Base-by-base conservation (phyloP, 345 rosid genomes). In the Populus davidiana region DNA sequence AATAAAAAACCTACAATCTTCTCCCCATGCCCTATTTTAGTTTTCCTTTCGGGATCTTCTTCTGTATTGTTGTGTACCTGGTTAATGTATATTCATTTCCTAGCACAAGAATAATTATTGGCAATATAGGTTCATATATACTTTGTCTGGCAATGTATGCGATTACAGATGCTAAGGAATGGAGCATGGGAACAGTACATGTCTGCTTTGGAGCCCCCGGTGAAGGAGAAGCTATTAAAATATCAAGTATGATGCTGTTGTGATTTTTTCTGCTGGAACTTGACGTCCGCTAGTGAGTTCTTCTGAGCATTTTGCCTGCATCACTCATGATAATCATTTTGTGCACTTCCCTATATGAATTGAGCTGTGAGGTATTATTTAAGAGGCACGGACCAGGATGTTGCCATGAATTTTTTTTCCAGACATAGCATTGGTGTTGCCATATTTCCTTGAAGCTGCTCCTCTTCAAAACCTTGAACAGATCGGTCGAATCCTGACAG, bases 141-240 rank as follows among this genome's bases (percentile, higher is more conserved):
- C 20, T 41, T 43, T 36, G 39, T 5, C 49, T 67, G 31, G 13
- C 8, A n/a, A 69, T 50, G 16, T 25, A 75, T 77, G 35, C 35
- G 72, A 50, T 14, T 78, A 77, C 96, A 96, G 99, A 87, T 94
- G 96, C 91, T 96, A 61, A 84, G 91, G 61, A 89, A 90, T 81
- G 97, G 88, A 67, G 93, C 91, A 16, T 96, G 98, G 98, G 95
- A 90, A 69, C 93, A 92, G 80, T 96, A 83, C 72, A 85, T 88
- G 82, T 90, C 99, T 77, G 91, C 96, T 16, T 81, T 96, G 90
- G 95, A 93, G 71, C 88, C 97, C 80, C 90, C 89, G 0, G 93
- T 90, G 78, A 92, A 91, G 88, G 99, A 96, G 82, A 91, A 87
- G 82, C 88, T 96, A 50, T 86, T 87, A 33, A 90, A 91, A 85